Conservation (phyloP, 2,329 filamentous ascomycete genomes). For the Trichoderma aggressivum region DNA sequence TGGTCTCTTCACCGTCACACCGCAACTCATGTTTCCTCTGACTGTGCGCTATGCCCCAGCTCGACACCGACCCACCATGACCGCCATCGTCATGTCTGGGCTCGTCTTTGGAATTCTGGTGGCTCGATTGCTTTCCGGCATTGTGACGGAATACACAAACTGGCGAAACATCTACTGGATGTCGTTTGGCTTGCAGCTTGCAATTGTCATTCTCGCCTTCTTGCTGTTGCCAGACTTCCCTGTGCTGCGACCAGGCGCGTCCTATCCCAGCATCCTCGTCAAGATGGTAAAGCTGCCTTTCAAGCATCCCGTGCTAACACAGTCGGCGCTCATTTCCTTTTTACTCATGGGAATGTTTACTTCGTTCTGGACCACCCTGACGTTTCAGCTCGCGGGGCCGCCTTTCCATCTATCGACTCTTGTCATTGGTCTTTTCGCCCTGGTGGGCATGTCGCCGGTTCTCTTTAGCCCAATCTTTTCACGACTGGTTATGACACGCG, state of each 20-base stretch:
- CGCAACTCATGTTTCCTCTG: constrained; percentile 71
- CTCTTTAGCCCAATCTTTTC: constrained; percentile 64
- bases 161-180: constrained; percentile 83
- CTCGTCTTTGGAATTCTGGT: constrained; percentile 72
- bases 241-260: constrained; percentile 63
- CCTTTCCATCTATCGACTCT: constrained; percentile 63
- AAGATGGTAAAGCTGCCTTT: constrained; percentile 50
- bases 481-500: constrained; percentile 62
- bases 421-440: constrained; percentile 71
- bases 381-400: constrained; percentile 71
- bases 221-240: constrained; percentile 80
- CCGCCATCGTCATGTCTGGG: constrained; percentile 73
- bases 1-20: constrained; percentile 19
- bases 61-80: constrained; percentile 62
- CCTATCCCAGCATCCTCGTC: constrained; percentile 62
- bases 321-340: constrained; percentile 65
- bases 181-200: constrained; percentile 65
- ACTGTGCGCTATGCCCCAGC: constrained; percentile 75
- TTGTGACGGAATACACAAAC: constrained; percentile 67
- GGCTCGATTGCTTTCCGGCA: constrained; percentile 71
- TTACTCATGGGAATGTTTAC: constrained; percentile 52
- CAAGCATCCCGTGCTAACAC: constrained; percentile 63
- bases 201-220: constrained; percentile 63
- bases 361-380: constrained; percentile 63
- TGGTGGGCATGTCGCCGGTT: constrained; percentile 72